phyloP scores from a whole-genome alignment of 306 rosid genomes.

The Castanea sativa region DNA sequence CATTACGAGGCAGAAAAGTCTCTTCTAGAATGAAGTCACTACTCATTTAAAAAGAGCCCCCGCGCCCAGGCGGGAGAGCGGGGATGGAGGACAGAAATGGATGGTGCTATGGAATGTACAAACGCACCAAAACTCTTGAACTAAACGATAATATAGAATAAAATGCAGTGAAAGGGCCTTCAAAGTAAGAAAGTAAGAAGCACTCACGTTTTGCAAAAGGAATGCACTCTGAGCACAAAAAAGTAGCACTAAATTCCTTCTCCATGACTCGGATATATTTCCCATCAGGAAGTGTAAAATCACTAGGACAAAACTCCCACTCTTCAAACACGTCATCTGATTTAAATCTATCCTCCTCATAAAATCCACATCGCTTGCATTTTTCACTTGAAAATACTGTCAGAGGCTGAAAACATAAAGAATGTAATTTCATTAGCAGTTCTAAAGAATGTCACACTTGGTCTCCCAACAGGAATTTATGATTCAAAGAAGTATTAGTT shows the following conservation, averaged over 20 bases:
- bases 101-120: not conserved
- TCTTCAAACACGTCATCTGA: conserved; percentile 73
- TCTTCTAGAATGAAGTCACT: not conserved
- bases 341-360: conserved; percentile 61
- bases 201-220: conserved; percentile 53
- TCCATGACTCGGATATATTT: conserved; percentile 47
- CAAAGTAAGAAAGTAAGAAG: conserved; percentile 1
- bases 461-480: conserved; percentile 8
- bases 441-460: conserved; percentile 13
- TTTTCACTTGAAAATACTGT: conserved; percentile 54
- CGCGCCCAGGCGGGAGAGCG: rapidly evolving
- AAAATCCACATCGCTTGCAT: conserved; percentile 93
- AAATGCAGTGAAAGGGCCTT: not conserved
- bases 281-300: conserved; percentile 54
- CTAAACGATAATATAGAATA: conserved; percentile 1
- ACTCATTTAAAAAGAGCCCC: not conserved
- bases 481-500: conserved; percentile 5
- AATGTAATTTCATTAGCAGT: conserved; percentile 24
- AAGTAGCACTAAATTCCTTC: conserved; percentile 70
- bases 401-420: conserved; percentile 70
- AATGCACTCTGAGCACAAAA: conserved; percentile 59
- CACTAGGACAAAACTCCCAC: conserved; percentile 94
- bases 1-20: not conserved
- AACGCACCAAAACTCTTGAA: not conserved
- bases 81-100: not conserved